Evolutionary conservation across 306 rosid species (phyloP), one percentile per base, ranked within the genome.

Genomic region (Medicago arabica): DNA sequence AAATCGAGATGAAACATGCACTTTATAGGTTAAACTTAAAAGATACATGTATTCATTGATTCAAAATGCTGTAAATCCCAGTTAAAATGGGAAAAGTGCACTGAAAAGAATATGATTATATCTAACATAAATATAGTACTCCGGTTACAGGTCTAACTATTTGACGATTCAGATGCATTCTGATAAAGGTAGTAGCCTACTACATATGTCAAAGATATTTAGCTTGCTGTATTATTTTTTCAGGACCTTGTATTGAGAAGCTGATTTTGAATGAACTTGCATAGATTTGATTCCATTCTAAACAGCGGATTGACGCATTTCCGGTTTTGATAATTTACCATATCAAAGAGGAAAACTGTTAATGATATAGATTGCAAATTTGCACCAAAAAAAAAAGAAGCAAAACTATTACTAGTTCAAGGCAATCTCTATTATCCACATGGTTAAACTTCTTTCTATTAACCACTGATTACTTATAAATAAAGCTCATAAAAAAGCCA

Each of bases 21-120:
- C 40, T 71, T 62, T 39, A 19, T 15, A 65, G 67, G 67, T 69
- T 46, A 3, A 54, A 54, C 31, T 28, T 28, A 23, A 23, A 23
- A 64, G 50, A 28, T 44, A 44, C 39, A 25, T 69, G 81, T 71
- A 64, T 78, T 55, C 6, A 28, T 47, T 47, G 59, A 54, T 11
- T 21, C 63, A n/a, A 25, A 70, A 13, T 81, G 70, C 68, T 82
- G 82, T 75, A 75, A 65, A 67, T 76, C 62, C 77, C 83, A 72
- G 59, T 75, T 16, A 14, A 28, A 57, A 36, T 28, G 85, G 76
- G 81, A 43, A 65, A 55, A 40, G 21, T 59, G 67, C 7, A 40
- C 23, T 80, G 38, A 39, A 46, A 74, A 69, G 49, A 62, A 80
- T 39, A 54, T 18, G 50, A 47, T 15, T 64, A 73, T 43, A 28